These are phyloP conservation scores for Phanerochaete sordida DNA, from an alignment of 768 basidiomycete species.

Conservation along the genomic window DNA sequence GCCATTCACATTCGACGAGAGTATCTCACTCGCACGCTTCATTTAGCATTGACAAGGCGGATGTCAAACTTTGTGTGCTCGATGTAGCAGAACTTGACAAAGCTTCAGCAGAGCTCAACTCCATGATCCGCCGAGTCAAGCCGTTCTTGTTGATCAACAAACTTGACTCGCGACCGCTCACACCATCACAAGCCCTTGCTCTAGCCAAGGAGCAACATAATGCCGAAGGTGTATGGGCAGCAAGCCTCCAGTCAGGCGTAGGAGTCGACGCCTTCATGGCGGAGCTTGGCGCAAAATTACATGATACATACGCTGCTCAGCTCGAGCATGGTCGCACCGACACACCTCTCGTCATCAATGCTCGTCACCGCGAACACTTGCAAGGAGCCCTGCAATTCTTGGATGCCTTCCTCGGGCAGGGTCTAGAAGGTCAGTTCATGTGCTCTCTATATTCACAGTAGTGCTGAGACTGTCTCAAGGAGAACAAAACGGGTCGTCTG, in stretches of 20 bases:
- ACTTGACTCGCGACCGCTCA: constrained; percentile 44
- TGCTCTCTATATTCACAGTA: too few relatives aligned
- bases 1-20: not conserved
- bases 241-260: constrained; percentile 57
- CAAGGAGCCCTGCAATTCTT: constrained; percentile 60
- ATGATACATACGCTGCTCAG: not conserved
- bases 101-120: not conserved
- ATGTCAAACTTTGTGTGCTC: constrained; percentile 78
- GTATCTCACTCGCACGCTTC: not conserved
- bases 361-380: constrained; percentile 76
- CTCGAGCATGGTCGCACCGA: constrained; percentile 4
- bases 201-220: not conserved
- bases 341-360: constrained; percentile 70
- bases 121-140: not conserved
- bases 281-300: constrained; percentile 22
- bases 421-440: constrained; percentile 23
- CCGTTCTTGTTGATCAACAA: constrained; percentile 75
- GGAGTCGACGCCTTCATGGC: constrained; percentile 59
- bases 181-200: not conserved
- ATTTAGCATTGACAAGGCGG: constrained; percentile 61
- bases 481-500: constrained; percentile 26
- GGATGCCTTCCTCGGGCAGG: constrained; percentile 52
- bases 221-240: constrained; percentile 43
- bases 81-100: not conserved
- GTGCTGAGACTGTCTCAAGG: not conserved